phyloP scores from a whole-genome alignment of 2,329 filamentous ascomycete species.

The Paecilomyces niveus region DNA sequence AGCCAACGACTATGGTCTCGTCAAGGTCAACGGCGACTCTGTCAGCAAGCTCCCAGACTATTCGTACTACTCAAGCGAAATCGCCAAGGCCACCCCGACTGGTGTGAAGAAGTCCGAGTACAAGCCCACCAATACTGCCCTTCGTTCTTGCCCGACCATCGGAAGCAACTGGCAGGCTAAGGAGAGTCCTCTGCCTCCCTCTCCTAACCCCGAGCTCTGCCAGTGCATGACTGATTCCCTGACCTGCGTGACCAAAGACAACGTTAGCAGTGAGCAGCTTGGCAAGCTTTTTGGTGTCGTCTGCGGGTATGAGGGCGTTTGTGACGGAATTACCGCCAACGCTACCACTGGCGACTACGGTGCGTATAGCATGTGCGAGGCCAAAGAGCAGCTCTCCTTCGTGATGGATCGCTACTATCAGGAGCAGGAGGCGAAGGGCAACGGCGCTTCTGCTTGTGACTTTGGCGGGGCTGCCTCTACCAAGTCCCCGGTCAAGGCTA shows the following conservation, averaged over 20 bases:
- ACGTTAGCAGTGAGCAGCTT: slow-evolving; percentile 53
- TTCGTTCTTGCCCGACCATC: slow-evolving; percentile 63
- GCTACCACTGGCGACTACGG: slow-evolving; percentile 37
- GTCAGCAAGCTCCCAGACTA: slow-evolving; percentile 70
- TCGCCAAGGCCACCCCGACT: slow-evolving; percentile 60
- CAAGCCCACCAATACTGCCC: slow-evolving; percentile 63
- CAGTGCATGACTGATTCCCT: slow-evolving; percentile 74
- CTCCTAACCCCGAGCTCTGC: slow-evolving; percentile 72
- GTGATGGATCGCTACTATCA: slow-evolving; percentile 42
- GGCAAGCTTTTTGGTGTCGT: slow-evolving; percentile 59
- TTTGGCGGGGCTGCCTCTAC: slow-evolving; percentile 37
- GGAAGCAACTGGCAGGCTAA: slow-evolving; percentile 62
- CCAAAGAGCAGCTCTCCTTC: slow-evolving; percentile 39
- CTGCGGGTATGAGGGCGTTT: slow-evolving; percentile 30
- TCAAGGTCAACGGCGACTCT: slow-evolving; percentile 57
- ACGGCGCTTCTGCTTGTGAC: slow-evolving; percentile 33
- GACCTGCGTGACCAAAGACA: slow-evolving; percentile 58
- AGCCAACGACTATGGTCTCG: slow-evolving; percentile 69
- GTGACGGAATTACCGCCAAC: slow-evolving; percentile 34
- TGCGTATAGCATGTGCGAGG: slow-evolving; percentile 42
- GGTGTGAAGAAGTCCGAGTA: slow-evolving; percentile 62
- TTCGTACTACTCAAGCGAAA: slow-evolving; percentile 60
- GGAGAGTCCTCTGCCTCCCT: slow-evolving; percentile 63
- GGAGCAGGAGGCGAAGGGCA: slow-evolving; percentile 25
- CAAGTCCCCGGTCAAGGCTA: slow-evolving; percentile 23